Evolutionary conservation across 2,329 filamentous ascomycete genomes (phyloP).

Genomic region (Colletotrichum zoysiae): DNA sequence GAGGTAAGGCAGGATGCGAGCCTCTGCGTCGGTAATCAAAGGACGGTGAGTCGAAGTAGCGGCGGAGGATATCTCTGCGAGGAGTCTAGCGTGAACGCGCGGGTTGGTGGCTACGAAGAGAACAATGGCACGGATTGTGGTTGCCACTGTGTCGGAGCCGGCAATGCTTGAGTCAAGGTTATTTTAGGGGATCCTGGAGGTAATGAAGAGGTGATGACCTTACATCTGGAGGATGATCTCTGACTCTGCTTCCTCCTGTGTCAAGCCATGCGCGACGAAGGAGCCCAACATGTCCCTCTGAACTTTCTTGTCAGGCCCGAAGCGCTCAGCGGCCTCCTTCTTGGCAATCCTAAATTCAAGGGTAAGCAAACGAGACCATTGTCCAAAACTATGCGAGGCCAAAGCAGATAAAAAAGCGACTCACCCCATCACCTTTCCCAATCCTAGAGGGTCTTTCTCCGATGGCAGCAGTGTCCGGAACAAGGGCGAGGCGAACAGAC

Average conservation of each 20-base stretch:
- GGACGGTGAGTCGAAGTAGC: constrained; percentile 43
- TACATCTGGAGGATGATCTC: constrained; percentile 56
- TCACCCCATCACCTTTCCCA: constrained; percentile 61
- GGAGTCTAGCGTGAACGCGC: constrained; percentile 58
- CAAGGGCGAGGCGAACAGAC: constrained; percentile 54
- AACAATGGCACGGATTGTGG: constrained; percentile 64
- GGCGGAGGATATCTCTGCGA: constrained; percentile 57
- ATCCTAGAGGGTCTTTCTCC: constrained; percentile 52
- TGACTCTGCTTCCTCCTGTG: constrained; percentile 57
- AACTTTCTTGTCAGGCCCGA: constrained; percentile 56
- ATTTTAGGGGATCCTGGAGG: constrained; percentile 8
- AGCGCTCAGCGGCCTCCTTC: constrained; percentile 60
- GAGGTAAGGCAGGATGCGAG: constrained; percentile 56
- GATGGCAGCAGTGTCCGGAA: constrained; percentile 57
- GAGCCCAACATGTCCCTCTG: constrained; percentile 65
- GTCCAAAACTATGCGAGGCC: constrained; percentile 41
- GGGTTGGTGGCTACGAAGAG: constrained; percentile 66
- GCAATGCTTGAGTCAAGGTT: constrained; percentile 54
- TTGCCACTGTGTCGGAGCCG: constrained; percentile 70
- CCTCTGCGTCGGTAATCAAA: constrained; percentile 50
- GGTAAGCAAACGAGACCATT: constrained; percentile 45
- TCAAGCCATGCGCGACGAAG: constrained; percentile 55
- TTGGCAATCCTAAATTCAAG: constrained; percentile 56
- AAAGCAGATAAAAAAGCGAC: constrained; percentile 47
- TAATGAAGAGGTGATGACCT: background rate